These are phyloP conservation scores for Wakefieldia striispora DNA, from an alignment of 768 basidiomycete genomes.

Conservation along the genomic window DNA sequence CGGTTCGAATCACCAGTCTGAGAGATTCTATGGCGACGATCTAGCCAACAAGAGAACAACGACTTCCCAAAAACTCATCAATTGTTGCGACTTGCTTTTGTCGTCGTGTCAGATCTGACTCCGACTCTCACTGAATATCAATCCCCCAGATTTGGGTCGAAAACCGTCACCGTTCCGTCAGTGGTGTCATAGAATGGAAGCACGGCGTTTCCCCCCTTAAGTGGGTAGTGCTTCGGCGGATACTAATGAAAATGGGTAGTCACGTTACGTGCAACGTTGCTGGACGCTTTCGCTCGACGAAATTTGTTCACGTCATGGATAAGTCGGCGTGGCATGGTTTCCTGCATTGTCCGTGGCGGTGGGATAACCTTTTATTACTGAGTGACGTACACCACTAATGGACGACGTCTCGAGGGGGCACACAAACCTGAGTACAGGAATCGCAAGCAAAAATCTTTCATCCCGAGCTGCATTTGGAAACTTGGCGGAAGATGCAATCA, in stretches of 20 bases:
- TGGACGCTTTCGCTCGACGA: constrained; percentile 2
- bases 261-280: constrained; percentile 15
- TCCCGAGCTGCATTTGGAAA: constrained; percentile 1
- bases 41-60: not conserved
- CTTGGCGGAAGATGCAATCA: not conserved
- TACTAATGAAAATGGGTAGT: not conserved
- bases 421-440: not conserved
- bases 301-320: constrained; percentile 21
- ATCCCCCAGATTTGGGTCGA: constrained; percentile 4
- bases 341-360: constrained; percentile 14
- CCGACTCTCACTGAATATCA: not conserved
- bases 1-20: not conserved
- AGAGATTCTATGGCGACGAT: constrained; percentile 6
- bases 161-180: constrained; percentile 7
- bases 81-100: not conserved
- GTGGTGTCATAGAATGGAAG: constrained; percentile 18
- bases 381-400: not conserved
- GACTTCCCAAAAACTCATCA: not conserved
- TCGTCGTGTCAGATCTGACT: constrained; percentile 3
- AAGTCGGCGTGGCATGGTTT: constrained; percentile 21
- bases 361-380: constrained; percentile 8
- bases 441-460: not conserved
- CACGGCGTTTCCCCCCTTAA: not conserved
- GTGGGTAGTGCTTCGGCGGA: too few species aligned
- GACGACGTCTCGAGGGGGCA: not conserved